Base-by-base conservation (phyloP, 2,329 filamentous ascomycete species). In the Epichloe aotearoae region DNA sequence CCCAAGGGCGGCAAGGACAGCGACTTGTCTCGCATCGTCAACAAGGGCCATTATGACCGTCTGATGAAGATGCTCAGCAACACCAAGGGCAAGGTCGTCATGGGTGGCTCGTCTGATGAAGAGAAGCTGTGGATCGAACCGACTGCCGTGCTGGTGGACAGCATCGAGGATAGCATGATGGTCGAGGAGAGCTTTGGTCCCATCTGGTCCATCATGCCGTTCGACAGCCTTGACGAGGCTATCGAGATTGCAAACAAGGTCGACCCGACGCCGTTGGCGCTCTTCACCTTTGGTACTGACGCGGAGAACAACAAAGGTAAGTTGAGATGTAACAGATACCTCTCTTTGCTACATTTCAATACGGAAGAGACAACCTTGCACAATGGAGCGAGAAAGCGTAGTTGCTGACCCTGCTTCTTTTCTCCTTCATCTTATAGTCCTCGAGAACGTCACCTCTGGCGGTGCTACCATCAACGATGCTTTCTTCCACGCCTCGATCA, bases 1-100 rank as follows among this genome's bases (percentile, higher is more conserved):
- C 93, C 93, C 43, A 71, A 86, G 10, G 93, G 93, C 20, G 79
- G 84, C 45, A 83, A 84, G 66, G 74, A 75, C n/a, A 91, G 86
- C 54, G 90, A 96, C 64, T 88, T 84, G 62, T 77, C 76, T 19
- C 83, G 86, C 53, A 88, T 98, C 57, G 76, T 95, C 68, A 95
- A 95, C 67, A 74, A 80, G 57, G 72, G 76, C 41, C 83, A 93
- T 59, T 97, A 91, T 69, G 73, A 79, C 55, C 83, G 91, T 38
- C 76, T 97, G 58, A 95, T 93, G 77, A 80, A 81, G 61, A 89
- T 97, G 87, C 73, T 98, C n/a, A 88, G 95, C 65, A 76, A 80
- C 51, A 85, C 80, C 51, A 78, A 79, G 55, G 93, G 93, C 66
- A 86, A 86, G 70, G 88, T 98, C 56, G 74, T 97, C 46, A 72